These are phyloP conservation scores for Aspergillus caelatus DNA, from an alignment of 2,329 filamentous ascomycete species.

Conservation along the genomic window DNA sequence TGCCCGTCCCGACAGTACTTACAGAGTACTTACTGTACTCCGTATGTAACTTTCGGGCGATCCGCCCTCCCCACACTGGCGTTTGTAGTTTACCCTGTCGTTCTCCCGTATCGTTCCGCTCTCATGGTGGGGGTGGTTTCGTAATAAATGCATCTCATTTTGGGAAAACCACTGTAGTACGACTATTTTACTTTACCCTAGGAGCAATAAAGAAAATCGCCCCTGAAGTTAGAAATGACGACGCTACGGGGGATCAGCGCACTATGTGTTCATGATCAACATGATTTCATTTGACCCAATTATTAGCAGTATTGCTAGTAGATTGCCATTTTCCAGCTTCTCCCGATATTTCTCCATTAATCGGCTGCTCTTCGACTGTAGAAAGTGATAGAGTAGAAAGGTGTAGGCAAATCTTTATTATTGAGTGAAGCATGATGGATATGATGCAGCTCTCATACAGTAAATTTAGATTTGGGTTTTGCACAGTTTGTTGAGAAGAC, in stretches of 20 bases:
- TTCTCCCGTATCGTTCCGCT: background rate
- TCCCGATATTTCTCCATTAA: background rate
- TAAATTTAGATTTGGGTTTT: background rate
- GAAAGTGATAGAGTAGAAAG: too few species aligned
- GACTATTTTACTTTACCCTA: too few species aligned
- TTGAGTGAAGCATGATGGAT: too few species aligned
- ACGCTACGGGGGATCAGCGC: background rate
- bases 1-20: constrained; percentile 8
- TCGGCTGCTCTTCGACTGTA: too few species aligned
- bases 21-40: background rate
- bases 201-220: background rate
- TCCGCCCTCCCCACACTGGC: background rate
- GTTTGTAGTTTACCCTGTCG: background rate
- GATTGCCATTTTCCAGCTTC: background rate
- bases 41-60: background rate
- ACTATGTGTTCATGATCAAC: background rate
- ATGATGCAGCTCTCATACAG: too few species aligned
- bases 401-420: too few species aligned
- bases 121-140: background rate
- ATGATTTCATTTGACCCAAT: background rate
- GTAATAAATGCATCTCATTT: too few species aligned
- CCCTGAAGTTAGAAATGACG: background rate
- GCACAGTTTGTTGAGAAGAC: background rate
- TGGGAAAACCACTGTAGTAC: too few species aligned
- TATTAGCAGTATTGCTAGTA: background rate